A percentile compares a stretch with the other conserved stretches of the same genome.
These are phyloP conservation scores for Forsythia suspensa DNA, from an alignment of 257 asterid genomes.

Conservation along the genomic window DNA sequence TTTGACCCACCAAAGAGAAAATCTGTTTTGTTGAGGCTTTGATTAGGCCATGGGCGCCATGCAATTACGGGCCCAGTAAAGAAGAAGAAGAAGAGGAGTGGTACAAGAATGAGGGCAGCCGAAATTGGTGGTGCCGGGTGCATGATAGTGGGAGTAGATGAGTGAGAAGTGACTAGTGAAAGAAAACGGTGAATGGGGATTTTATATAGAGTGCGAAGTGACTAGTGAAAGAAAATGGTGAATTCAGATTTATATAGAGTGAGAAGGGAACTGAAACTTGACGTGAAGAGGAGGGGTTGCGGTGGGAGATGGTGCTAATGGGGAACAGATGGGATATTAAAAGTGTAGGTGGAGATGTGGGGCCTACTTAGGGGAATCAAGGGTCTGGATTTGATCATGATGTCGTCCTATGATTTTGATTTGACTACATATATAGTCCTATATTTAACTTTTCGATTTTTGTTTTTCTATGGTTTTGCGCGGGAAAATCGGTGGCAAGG, in stretches of 20 bases:
- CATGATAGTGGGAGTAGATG: slow-evolving; percentile 13
- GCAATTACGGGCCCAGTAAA: slow-evolving; percentile 28
- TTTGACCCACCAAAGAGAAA: slow-evolving; percentile 59
- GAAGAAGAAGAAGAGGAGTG: slow-evolving; percentile 24
- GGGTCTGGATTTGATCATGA: slow-evolving; percentile 25
- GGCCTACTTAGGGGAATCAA: slow-evolving; percentile 30
- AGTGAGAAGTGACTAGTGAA: slow-evolving; percentile 1
- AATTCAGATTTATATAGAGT: slow-evolving; percentile 22
- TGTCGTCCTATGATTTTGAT: slow-evolving; percentile 20
- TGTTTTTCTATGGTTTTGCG: slow-evolving; percentile 14
- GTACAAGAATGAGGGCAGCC: neutral
- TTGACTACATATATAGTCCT: neutral
- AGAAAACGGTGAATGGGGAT: slow-evolving; percentile 8
- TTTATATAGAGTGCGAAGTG: neutral
- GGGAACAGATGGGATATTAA: slow-evolving; percentile 72
- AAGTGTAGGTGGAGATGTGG: slow-evolving; percentile 47
- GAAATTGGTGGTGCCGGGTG: slow-evolving; percentile 18
- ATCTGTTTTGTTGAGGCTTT: slow-evolving; percentile 50
- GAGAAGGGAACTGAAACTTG: neutral
- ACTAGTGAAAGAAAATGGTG: slow-evolving; percentile 10
- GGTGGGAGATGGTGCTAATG: slow-evolving; percentile 38
- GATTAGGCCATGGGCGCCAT: slow-evolving; percentile 84
- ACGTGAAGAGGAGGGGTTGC: neutral
- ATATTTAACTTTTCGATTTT: neutral
- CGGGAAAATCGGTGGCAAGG: slow-evolving; percentile 45